Conservation (phyloP, 2,329 filamentous ascomycete species). For the Leptodontidium sp. region DNA sequence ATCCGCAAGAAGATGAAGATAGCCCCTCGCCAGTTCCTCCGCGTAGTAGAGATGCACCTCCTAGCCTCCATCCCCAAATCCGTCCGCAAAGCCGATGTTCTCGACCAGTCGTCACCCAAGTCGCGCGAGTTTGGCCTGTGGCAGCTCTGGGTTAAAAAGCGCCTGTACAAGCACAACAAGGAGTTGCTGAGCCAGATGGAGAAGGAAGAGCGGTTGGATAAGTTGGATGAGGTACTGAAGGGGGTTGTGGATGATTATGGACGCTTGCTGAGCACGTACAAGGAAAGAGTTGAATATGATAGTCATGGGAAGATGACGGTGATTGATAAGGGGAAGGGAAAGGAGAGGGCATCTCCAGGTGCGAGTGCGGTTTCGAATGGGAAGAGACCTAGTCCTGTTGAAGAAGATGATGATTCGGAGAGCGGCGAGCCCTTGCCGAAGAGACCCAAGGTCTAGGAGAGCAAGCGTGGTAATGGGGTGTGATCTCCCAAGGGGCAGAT, state of each 20-base stretch:
- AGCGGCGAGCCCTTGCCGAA: constrained; percentile 38
- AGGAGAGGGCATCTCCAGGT: background rate
- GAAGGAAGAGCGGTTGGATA: constrained; percentile 71
- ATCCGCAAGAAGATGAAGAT: constrained; percentile 74
- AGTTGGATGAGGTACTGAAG: constrained; percentile 73
- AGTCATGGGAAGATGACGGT: background rate
- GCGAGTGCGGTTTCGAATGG: constrained; percentile 24
- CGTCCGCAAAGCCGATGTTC: constrained; percentile 60
- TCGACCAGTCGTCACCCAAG: constrained; percentile 55
- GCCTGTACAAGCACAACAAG: constrained; percentile 78
- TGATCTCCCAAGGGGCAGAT: background rate
- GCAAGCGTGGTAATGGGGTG: background rate
- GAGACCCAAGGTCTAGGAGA: constrained; percentile 32
- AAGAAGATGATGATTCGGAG: constrained; percentile 31
- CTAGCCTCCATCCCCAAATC: constrained; percentile 66
- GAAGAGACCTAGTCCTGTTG: constrained; percentile 37
- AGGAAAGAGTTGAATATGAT: constrained; percentile 28
- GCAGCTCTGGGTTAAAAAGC: constrained; percentile 78
- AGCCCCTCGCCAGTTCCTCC: constrained; percentile 76
- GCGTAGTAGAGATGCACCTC: constrained; percentile 79
- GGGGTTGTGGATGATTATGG: constrained; percentile 78
- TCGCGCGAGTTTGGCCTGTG: constrained; percentile 74
- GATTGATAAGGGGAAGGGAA: background rate
- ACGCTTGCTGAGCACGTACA: constrained; percentile 58
- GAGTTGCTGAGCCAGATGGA: constrained; percentile 77